Evolutionary conservation across 2,329 filamentous ascomycete genomes (phyloP), one percentile per base, ranked within the genome.

Genomic region (Lasiodiplodia gonubiensis): DNA sequence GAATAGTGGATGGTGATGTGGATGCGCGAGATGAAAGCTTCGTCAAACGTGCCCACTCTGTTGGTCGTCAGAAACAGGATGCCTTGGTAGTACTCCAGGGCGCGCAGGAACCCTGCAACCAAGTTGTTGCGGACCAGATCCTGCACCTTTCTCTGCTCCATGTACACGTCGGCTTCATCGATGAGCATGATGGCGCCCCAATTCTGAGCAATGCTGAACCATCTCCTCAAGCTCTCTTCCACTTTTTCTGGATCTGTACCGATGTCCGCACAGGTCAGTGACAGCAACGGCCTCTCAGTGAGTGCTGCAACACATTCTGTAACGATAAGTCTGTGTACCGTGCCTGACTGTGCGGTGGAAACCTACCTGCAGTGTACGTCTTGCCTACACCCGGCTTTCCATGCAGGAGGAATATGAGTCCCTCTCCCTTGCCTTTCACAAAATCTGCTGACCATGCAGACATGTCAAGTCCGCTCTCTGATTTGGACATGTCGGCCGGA

Each of bases 91-190:
- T 63, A 61, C n/a, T 59, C 57, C 33, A 67, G 49, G 0, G 37
- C 30, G 1, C 46, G 48, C 3, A 81, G 68, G 67, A 80, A 80
- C 7, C 51, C 51, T 33, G 78, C 74, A 1, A 79, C 74, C 0
- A 80, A 69, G 53, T 71, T 76, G 68, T 77, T 77, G 2, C 75
- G 66, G 8, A 70, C 67, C 0, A 80, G 73, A 53, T 80, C 75
- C 1, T 70, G 66, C 4, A 70, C 70, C 14, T 70, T 64, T 4
- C 79, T 72, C 2, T 73, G 71, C 65, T 80, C 77, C 12, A 81
- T 71, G 68, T 76, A 80, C 1, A 81, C 71, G 67, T 80, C 78
- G 0, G 74, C 75, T 65, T 78, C 75, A 37, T 79, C 76, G 5
- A 79, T 71, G 0, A 78, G 70, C 1, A 78, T 60, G 18, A 70